Evolutionary conservation across 257 asterid species (phyloP), one percentile per base, ranked within the genome.

Genomic region (Ophiorrhiza pumila): DNA sequence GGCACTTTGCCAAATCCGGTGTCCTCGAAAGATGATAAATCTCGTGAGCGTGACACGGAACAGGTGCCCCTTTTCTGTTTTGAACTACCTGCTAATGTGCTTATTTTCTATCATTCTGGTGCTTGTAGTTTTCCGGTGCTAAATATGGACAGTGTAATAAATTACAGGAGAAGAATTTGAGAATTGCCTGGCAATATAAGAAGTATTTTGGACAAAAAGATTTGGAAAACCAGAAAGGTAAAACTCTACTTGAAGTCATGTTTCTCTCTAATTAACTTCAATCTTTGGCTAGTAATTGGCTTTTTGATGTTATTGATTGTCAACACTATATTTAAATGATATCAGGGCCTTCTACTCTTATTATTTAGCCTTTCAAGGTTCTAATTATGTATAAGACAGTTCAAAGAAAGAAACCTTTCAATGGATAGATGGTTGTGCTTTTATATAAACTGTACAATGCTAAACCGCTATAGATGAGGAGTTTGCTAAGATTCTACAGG

Each of bases 101-200:
- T 34, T 43, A 39, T 22, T 35, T 32, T 58, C 4, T 4, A 9
- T 25, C 46, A 63, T n/a, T 52, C 53, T 71, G 27, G 23, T 27
- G 3, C 12, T 29, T 60, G 3, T 39, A 69, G 52, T 41, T 84
- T 59, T 74, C 67, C 67, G 80, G 31, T 50, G 42, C 29, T 71
- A 65, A 42, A 22, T 20, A 29, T 65, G 53, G 35, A 15, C 17
- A 46, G 20, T 66, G 34, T 52, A 42, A 27, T 55, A 53, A 47
- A 42, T 78, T 72, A 9, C 89, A 95, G 99, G 99, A 90, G 20
- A 86, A 84, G 77, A 95, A 89, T 35, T 77, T 95, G 87, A 92
- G 99, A 77, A 95, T 95, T 69, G 98, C 99, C 74, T 95, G 99
- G 99, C 99, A 95, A 72, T 95, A 95, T 72, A 95, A 89, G 74